These are phyloP conservation scores for Sicyos edulis DNA, from an alignment of 306 rosid species.

Conservation along the genomic window DNA sequence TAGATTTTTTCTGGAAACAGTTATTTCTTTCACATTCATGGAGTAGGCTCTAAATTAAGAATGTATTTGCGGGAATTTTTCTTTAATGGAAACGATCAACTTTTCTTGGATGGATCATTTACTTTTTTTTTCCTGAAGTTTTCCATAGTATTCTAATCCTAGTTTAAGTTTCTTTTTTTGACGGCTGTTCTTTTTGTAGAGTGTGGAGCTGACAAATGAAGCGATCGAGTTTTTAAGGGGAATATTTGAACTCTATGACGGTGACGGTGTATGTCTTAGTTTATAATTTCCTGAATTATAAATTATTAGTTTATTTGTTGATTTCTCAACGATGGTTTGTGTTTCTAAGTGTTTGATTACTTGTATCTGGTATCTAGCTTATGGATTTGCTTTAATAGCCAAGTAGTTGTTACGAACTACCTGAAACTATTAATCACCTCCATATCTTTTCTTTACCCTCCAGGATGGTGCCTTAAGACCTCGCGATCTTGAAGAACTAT, in stretches of 20 bases:
- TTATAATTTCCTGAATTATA: constrained; percentile 10
- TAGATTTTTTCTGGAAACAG: constrained; percentile 14
- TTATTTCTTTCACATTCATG: not conserved
- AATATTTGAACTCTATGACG: constrained; percentile 64
- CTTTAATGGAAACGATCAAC: not conserved
- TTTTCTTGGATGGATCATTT: not conserved
- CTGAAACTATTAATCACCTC: not conserved
- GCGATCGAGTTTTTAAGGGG: constrained; percentile 75
- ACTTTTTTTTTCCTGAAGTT: not conserved
- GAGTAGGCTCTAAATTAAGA: not conserved
- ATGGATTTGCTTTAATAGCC: not conserved
- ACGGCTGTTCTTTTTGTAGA: constrained; percentile 48
- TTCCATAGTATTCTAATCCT: constrained; percentile 11
- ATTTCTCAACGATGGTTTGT: not conserved
- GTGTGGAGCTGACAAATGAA: constrained; percentile 93
- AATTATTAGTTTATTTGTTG: constrained; percentile 5
- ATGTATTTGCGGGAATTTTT: not conserved
- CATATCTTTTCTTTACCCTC: constrained; percentile 16
- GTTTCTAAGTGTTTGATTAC: not conserved
- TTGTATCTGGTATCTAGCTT: not conserved
- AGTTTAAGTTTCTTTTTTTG: constrained; percentile 17
- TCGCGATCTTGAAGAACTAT: constrained; percentile 79
- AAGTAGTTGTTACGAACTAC: constrained; percentile 4
- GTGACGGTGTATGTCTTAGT: constrained; percentile 55
- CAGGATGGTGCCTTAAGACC: constrained; percentile 84